Conservation (phyloP, 192 early-diverging fungal species). For the Linnemannia elongata region DNA sequence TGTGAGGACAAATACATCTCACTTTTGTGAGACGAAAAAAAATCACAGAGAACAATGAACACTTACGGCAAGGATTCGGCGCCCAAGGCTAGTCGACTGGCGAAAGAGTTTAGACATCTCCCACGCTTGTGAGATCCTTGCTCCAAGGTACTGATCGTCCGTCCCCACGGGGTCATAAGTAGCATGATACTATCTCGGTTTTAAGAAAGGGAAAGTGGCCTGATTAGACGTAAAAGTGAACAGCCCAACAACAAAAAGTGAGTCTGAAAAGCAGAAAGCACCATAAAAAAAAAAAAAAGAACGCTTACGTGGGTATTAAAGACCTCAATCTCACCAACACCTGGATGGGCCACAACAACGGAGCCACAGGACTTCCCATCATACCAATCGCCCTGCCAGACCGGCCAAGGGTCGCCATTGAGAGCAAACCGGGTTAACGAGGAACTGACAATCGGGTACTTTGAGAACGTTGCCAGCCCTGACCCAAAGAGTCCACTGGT, state of each 20-base stretch:
- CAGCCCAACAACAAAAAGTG: not conserved
- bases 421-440: constrained; percentile 59
- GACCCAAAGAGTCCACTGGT: constrained; percentile 34
- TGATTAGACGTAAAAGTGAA: not conserved
- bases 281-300: not conserved
- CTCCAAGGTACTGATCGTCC: constrained; percentile 57
- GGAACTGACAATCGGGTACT: constrained; percentile 59
- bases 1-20: too few species aligned
- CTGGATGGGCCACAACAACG: constrained; percentile 62
- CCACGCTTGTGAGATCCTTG: constrained; percentile 65
- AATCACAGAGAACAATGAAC: not conserved
- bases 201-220: not conserved
- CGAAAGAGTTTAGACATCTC: constrained; percentile 60
- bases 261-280: not conserved
- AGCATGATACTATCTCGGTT: constrained; percentile 60
- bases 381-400: constrained; percentile 69
- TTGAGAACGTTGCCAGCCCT: constrained; percentile 47
- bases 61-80: constrained; percentile 66
- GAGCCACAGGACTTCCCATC: constrained; percentile 66
- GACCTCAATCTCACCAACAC: constrained; percentile 62
- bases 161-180: constrained; percentile 57
- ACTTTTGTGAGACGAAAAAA: not conserved
- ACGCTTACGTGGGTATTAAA: constrained; percentile 70
- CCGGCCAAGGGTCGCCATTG: constrained; percentile 61
- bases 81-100: constrained; percentile 54